These are phyloP conservation scores for Acacia crassicarpa DNA, from an alignment of 306 rosid species.

Conservation along the genomic window DNA sequence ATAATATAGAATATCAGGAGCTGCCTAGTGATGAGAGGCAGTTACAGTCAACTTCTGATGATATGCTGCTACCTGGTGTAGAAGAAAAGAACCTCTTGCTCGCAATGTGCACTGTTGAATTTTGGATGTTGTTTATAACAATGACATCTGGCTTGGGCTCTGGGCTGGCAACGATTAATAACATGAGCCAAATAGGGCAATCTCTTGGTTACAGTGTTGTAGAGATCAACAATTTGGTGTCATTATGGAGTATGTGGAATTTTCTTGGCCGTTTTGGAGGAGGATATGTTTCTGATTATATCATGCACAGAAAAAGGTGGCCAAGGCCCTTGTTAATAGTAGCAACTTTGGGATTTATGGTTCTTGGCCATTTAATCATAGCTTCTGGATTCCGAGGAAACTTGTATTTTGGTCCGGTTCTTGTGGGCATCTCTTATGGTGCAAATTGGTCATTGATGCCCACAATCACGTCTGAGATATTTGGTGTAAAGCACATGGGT, in stretches of 20 bases:
- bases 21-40: slow-evolving; percentile 44
- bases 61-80: slow-evolving; percentile 29
- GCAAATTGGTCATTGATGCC: slow-evolving; percentile 97
- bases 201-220: slow-evolving; percentile 69
- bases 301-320: slow-evolving; percentile 70
- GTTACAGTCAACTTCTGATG: slow-evolving; percentile 28
- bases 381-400: slow-evolving; percentile 72
- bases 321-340: slow-evolving; percentile 72
- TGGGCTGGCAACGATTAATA: slow-evolving; percentile 74
- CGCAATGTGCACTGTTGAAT: slow-evolving; percentile 63
- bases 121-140: slow-evolving; percentile 77
- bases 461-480: slow-evolving; percentile 75
- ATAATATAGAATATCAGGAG: slow-evolving; percentile 42
- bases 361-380: slow-evolving; percentile 62
- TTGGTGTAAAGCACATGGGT: slow-evolving; percentile 83
- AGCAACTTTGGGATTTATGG: slow-evolving; percentile 52
- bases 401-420: slow-evolving; percentile 70
- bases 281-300: slow-evolving; percentile 71
- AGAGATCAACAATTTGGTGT: slow-evolving; percentile 64
- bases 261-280: slow-evolving; percentile 93
- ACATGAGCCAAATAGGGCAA: slow-evolving; percentile 83
- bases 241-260: slow-evolving; percentile 94
- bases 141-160: slow-evolving; percentile 88
- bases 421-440: slow-evolving; percentile 87
- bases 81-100: slow-evolving; percentile 52